Percentiles rank a stretch among this genome's conserved stretches.
phyloP scores from a whole-genome alignment of 345 rosid species.

The Lepidium africanum region DNA sequence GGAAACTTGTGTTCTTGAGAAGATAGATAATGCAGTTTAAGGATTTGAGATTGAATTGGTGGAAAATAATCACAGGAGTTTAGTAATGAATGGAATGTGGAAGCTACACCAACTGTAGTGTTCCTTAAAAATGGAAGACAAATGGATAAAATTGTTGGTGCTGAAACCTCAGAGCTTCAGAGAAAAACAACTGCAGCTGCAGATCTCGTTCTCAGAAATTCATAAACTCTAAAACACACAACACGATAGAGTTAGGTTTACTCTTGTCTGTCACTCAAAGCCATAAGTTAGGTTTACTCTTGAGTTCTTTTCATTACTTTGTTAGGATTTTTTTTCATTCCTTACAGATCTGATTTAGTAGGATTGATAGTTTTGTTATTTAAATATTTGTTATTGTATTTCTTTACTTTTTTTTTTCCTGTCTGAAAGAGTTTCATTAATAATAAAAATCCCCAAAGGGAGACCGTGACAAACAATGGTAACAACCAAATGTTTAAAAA shows the following conservation, averaged over 20 bases:
- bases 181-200: constrained; percentile 47
- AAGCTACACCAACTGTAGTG: constrained; percentile 63
- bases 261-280: background rate
- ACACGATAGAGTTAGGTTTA: constrained; percentile 4
- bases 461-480: too few species aligned
- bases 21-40: background rate
- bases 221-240: background rate
- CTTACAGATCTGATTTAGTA: background rate
- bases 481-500: too few species aligned
- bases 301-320: background rate
- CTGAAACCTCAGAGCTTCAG: constrained; percentile 52
- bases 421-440: too few species aligned
- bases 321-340: background rate
- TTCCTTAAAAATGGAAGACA: constrained; percentile 54
- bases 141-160: constrained; percentile 65
- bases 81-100: constrained; percentile 54
- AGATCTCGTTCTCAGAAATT: constrained; percentile 5
- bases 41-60: background rate
- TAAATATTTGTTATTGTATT: too few species aligned
- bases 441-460: too few species aligned
- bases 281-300: constrained; percentile 15
- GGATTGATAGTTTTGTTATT: background rate
- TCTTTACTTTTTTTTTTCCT: too few species aligned
- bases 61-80: constrained; percentile 40
- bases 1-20: background rate